Evolutionary conservation across 306 rosid species (phyloP).

Genomic region (Pueraria montana): DNA sequence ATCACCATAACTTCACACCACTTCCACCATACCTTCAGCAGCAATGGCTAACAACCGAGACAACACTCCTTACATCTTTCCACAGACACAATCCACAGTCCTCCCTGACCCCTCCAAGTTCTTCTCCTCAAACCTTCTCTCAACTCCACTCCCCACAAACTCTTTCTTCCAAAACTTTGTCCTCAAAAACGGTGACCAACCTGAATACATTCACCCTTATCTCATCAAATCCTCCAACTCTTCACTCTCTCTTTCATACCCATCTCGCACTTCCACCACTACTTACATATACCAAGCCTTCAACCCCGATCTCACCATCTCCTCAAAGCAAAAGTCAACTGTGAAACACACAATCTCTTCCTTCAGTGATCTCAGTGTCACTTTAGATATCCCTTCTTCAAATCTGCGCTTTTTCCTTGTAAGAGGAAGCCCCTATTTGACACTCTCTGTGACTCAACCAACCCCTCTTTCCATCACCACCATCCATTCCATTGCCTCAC

Average conservation of each 20-base stretch:
- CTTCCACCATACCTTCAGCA: not conserved
- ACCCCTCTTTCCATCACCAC: slow-evolving; percentile 71
- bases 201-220: slow-evolving; percentile 91
- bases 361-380: slow-evolving; percentile 74
- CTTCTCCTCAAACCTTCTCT: slow-evolving; percentile 70
- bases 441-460: slow-evolving; percentile 52
- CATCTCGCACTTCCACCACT: slow-evolving; percentile 57
- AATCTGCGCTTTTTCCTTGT: slow-evolving; percentile 72
- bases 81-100: slow-evolving; percentile 53
- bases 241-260: slow-evolving; percentile 74
- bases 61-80: slow-evolving; percentile 61
- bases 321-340: slow-evolving; percentile 50
- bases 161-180: slow-evolving; percentile 89
- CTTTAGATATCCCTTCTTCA: slow-evolving; percentile 77
- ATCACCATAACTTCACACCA: slow-evolving; percentile 44
- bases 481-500: slow-evolving; percentile 60
- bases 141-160: slow-evolving; percentile 83
- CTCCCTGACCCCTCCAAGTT: slow-evolving; percentile 86
- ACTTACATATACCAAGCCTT: slow-evolving; percentile 64
- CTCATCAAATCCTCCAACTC: slow-evolving; percentile 70
- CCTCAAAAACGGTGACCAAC: slow-evolving; percentile 79
- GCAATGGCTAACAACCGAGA: slow-evolving; percentile 5
- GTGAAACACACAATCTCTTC: slow-evolving; percentile 67
- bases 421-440: slow-evolving; percentile 86
- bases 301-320: slow-evolving; percentile 72